These are phyloP conservation scores for Globisporangium emineosum DNA, from an alignment of 352 stramenopile genomes.

Conservation along the genomic window DNA sequence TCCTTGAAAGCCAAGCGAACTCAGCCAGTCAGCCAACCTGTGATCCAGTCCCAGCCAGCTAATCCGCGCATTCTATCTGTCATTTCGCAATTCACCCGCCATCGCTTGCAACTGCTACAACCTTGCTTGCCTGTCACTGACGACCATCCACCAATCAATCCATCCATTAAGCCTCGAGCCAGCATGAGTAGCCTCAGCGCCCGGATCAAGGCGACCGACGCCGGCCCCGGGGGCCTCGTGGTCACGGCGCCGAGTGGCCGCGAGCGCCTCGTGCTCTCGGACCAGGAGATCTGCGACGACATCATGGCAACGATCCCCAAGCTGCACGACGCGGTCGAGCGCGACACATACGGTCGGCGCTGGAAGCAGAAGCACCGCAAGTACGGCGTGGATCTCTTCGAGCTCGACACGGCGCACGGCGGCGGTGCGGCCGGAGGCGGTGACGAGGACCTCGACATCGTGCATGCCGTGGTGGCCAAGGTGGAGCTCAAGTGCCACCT, in stretches of 20 bases:
- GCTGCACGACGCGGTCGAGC: conserved; percentile 37
- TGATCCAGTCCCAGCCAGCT: neutral
- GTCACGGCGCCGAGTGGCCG: conserved; percentile 9
- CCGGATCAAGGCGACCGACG: neutral
- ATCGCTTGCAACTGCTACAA: neutral
- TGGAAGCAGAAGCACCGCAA: conserved; percentile 38
- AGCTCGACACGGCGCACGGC: conserved; percentile 27
- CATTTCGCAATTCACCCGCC: conserved; percentile 2
- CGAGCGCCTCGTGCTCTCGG: conserved; percentile 39
- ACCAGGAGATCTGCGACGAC: conserved; percentile 57
- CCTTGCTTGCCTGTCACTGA: too few species aligned
- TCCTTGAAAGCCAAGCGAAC: neutral
- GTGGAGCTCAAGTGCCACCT: conserved; percentile 53
- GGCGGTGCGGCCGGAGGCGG: conserved; percentile 27
- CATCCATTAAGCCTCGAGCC: neutral
- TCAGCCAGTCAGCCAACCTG: neutral
- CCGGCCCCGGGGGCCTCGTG: conserved; percentile 8
- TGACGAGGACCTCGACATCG: conserved; percentile 38
- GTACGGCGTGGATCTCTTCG: conserved; percentile 38
- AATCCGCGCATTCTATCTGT: neutral
- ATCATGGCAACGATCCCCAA: conserved; percentile 55
- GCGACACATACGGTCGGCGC: conserved; percentile 28
- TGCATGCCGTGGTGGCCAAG: conserved; percentile 45
- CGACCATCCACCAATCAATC: neutral
- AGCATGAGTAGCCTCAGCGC: conserved; percentile 7